Percentiles rank a stretch among this genome's conserved stretches.
These are phyloP conservation scores for Amanita exitialis DNA, from an alignment of 768 basidiomycete species.

Conservation along the genomic window DNA sequence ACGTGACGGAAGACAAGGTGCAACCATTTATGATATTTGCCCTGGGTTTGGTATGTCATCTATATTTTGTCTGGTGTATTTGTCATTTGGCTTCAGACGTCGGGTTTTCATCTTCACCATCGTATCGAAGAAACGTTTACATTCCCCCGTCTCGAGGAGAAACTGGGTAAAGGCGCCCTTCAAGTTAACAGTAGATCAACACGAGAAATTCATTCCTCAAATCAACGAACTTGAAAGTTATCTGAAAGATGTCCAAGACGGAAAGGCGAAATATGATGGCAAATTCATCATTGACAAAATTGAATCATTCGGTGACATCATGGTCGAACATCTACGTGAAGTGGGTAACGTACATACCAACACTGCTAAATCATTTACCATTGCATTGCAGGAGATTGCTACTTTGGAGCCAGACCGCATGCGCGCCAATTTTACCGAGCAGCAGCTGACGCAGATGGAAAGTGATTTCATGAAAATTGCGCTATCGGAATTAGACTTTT, in stretches of 20 bases:
- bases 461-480: conserved; percentile 12
- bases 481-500: conserved; percentile 13
- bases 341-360: no score
- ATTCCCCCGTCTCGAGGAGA: conserved; percentile 18
- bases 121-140: conserved; percentile 17
- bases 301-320: conserved; percentile 16
- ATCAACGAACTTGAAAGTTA: conserved; percentile 15
- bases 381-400: conserved; percentile 15
- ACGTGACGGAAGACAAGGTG: conserved; percentile 14
- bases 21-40: conserved; percentile 19
- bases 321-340: conserved; percentile 17
- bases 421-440: conserved; percentile 15
- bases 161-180: conserved; percentile 16
- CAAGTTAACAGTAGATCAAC: conserved; percentile 18
- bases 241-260: conserved; percentile 47
- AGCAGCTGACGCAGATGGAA: conserved; percentile 16
- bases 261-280: conserved; percentile 44
- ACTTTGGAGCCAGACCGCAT: conserved; percentile 16
- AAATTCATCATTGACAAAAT: conserved; percentile 13
- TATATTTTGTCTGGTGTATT: neutral
- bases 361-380: no score
- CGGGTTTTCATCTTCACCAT: conserved; percentile 20
- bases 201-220: conserved; percentile 16
- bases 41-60: conserved; percentile 13
- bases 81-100: conserved; percentile 8